These are phyloP conservation scores for Barbatosphaeria neglecta DNA, from an alignment of 495 filamentous ascomycete genomes.

Conservation along the genomic window DNA sequence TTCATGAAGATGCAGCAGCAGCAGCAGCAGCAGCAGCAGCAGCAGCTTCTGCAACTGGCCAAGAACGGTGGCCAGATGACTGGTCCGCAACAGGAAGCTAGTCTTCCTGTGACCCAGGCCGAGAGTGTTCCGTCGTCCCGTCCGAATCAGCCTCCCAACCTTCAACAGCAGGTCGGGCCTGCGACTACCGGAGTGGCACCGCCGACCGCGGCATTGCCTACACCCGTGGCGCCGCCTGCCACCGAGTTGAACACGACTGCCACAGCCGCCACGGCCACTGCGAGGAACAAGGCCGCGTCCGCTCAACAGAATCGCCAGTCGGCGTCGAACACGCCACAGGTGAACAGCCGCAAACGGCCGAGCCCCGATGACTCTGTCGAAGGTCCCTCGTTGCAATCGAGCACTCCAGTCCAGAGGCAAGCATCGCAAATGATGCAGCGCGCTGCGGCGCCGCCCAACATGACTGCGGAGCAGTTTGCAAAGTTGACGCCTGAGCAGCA, in stretches of 20 bases:
- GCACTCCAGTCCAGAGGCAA: slow-evolving; percentile 21
- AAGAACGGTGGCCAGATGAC: slow-evolving; percentile 8
- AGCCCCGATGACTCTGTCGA: slow-evolving; percentile 54
- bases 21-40: too few species aligned
- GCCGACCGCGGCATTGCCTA: not conserved
- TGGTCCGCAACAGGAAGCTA: slow-evolving; percentile 23
- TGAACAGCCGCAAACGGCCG: slow-evolving; percentile 41
- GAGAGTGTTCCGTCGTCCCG: not conserved
- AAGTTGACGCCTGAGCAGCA: slow-evolving; percentile 41
- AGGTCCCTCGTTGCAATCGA: slow-evolving; percentile 23
- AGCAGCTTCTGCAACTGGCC: too few species aligned
- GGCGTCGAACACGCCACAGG: slow-evolving; percentile 10
- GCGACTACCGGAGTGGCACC: not conserved
- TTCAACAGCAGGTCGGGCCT: not conserved
- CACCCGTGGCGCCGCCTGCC: not conserved
- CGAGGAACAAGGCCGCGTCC: slow-evolving; percentile 1
- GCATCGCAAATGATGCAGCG: slow-evolving; percentile 15
- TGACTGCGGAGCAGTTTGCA: slow-evolving; percentile 42
- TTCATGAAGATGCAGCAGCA: not conserved
- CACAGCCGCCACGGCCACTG: slow-evolving; percentile 4
- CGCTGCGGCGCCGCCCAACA: not conserved
- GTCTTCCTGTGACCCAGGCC: not conserved
- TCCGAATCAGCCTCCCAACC: not conserved
- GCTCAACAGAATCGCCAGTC: slow-evolving; percentile 3
- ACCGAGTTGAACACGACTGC: slow-evolving; percentile 4